Evolutionary conservation across 495 filamentous ascomycete genomes (phyloP).

Genomic region (Glonium stellatum): DNA sequence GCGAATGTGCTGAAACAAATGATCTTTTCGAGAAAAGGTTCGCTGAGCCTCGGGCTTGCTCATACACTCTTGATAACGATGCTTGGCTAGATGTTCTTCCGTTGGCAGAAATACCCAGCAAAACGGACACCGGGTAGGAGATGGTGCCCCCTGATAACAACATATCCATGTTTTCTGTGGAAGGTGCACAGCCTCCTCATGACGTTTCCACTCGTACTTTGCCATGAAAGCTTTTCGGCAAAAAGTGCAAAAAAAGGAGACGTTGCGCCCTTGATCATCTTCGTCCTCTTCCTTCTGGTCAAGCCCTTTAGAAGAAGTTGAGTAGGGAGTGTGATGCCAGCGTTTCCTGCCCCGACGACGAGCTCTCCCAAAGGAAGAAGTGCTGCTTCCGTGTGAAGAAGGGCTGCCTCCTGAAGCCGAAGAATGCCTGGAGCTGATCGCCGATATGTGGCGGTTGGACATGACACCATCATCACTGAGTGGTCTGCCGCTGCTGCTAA

Average conservation of each 20-base stretch:
- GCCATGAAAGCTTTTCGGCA: conserved; percentile 14
- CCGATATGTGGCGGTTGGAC: conserved; percentile 1
- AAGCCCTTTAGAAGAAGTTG: neutral
- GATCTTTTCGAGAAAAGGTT: conserved; percentile 24
- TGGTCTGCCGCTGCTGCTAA: no score
- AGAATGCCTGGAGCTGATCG: conserved; percentile 16
- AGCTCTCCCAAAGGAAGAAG: conserved; percentile 18
- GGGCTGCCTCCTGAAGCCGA: conserved; percentile 11
- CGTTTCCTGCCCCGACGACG: conserved; percentile 16
- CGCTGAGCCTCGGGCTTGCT: conserved; percentile 17
- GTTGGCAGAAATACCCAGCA: neutral
- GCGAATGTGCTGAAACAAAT: conserved; percentile 22
- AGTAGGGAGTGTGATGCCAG: conserved; percentile 16
- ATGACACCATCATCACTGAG: no score
- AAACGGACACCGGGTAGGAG: conserved; percentile 7
- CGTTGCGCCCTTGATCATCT: neutral
- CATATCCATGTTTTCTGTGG: conserved; percentile 22
- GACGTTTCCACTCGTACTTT: conserved; percentile 27
- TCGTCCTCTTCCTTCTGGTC: neutral
- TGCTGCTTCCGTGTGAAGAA: conserved; percentile 16
- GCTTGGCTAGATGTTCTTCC: conserved; percentile 1
- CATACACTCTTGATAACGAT: conserved; percentile 19
- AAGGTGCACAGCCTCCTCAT: conserved; percentile 22
- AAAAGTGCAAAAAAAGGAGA: conserved; percentile 25
- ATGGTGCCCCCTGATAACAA: conserved; percentile 5